Evolutionary conservation across 352 stramenopile species (phyloP), one percentile per base, ranked within the genome.

Genomic region (Pythium myriotylum): DNA sequence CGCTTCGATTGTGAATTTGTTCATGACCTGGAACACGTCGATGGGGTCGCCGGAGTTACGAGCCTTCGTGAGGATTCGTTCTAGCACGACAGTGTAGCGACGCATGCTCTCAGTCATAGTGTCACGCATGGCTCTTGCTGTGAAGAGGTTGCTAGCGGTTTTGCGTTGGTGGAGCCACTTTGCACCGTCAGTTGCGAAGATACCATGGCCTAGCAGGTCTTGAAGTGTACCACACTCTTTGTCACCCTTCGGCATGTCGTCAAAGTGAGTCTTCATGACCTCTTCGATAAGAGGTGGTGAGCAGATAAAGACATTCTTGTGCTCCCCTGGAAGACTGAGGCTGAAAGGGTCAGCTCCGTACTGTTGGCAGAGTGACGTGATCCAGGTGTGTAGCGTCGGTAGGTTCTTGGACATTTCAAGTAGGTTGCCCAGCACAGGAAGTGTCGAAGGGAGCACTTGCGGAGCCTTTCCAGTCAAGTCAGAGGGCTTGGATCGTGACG

Each of bases 371-470:
- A 72, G 29, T n/a, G 50, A 54, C 6, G 63, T 19, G 3, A 77
- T 73, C 75, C 77, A 89, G 58, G 87, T 77, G 46, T 84, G 86
- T 77, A 77, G 86, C n/a, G n/a, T n/a, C n/a, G n/a, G n/a, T n/a
- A n/a, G n/a, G n/a, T n/a, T n/a, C n/a, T n/a, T n/a, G n/a, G n/a
- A n/a, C n/a, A n/a, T n/a, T n/a, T n/a, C n/a, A n/a, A n/a, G n/a
- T n/a, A n/a, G n/a, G n/a, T n/a, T n/a, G n/a, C n/a, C n/a, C n/a
- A n/a, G n/a, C n/a, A n/a, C n/a, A n/a, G n/a, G n/a, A n/a, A n/a
- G n/a, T n/a, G n/a, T n/a, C n/a, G n/a, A n/a, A n/a, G n/a, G n/a
- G n/a, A n/a, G n/a, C n/a, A n/a, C n/a, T n/a, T n/a, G n/a, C n/a
- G n/a, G n/a, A n/a, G n/a, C n/a, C n/a, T n/a, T n/a, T n/a, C n/a